Base-by-base conservation (phyloP, 495 filamentous ascomycete genomes). In the Xylaria longipes region DNA sequence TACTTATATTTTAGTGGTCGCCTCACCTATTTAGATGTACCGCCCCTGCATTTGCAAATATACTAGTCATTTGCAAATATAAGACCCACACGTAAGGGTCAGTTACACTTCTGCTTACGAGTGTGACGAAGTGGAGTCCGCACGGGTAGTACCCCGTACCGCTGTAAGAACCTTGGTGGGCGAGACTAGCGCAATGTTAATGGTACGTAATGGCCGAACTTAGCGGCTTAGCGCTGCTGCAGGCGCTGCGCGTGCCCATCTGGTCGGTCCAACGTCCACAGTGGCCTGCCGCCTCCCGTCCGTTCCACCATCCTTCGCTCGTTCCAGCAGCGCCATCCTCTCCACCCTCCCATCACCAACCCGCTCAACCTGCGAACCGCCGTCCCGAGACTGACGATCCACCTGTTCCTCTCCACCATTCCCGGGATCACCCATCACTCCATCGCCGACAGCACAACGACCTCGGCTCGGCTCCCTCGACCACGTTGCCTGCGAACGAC, bases 381-480 rank as follows among this genome's bases (percentile, higher is more conserved):
- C 68, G 68, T 61, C 62, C 50, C 52, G 39, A 71, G 46, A 39
- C 50, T 57, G 37, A 54, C 46, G 60, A 71, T 71, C 69, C 69
- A 56, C 69, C 50, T n/a, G 27, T 50, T 43, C 12, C 46, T 39
- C 50, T 65, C 52, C 46, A 56, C 68, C 68, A 48, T 45, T 29
- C 9, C 25, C 69, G 62, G 29, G 27, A 58, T 22, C 69, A 71
- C 29, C 62, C 20, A 57, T 56, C 45, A 33, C 20, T 33, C 41
- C 11, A 60, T 27, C 52, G 37, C 61, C 50, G 48, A 58, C 29
- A 41, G 31, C 43, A 69, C 67, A 2, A 43, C 54, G 27, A 61
- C 17, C 12, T 33, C 35, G 54, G 41, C n/a, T 33, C 35, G 54
- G 29, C 27, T 27, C 15, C 25, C 39, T 11, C 14, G 22, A 39